Percentiles rank a stretch among this genome's conserved stretches.
These are phyloP conservation scores for Elaeis oleifera DNA, from an alignment of 202 grass and related monocot genomes.

Conservation along the genomic window DNA sequence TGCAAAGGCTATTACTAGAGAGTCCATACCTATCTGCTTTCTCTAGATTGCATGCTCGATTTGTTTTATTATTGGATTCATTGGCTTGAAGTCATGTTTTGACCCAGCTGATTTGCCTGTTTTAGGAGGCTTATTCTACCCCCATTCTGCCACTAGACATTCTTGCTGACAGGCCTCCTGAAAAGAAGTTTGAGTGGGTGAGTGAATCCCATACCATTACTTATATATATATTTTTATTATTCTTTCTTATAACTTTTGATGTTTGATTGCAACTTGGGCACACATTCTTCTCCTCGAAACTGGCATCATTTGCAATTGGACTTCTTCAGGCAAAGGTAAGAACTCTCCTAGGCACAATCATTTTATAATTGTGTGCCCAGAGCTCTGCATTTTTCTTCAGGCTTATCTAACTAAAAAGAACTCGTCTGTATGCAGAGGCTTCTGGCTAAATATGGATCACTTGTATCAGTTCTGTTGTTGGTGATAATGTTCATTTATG, in stretches of 20 bases:
- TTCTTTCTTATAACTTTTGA: conserved; percentile 1
- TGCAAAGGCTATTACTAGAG: too few relatives aligned
- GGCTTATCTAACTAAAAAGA: not conserved
- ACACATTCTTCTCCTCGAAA: too few relatives aligned
- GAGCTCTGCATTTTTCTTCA: not conserved
- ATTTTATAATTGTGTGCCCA: not conserved
- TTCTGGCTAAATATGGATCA: conserved; percentile 55
- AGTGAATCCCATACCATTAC: conserved; percentile 7
- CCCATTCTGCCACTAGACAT: conserved; percentile 74
- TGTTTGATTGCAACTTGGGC: not conserved
- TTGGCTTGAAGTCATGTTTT: too few relatives aligned
- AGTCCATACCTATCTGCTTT: too few relatives aligned
- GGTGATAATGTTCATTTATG: conserved; percentile 54
- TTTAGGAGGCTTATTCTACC: conserved; percentile 81
- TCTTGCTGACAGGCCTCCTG: conserved; percentile 71
- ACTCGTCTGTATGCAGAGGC: conserved; percentile 34
- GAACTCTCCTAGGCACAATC: conserved; percentile 10
- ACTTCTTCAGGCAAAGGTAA: conserved; percentile 78
- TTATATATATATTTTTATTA: conserved; percentile 1
- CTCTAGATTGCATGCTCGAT: too few relatives aligned
- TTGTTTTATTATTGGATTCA: too few relatives aligned
- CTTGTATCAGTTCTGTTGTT: conserved; percentile 64
- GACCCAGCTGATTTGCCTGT: conserved; percentile 15
- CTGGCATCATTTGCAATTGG: conserved; percentile 7
- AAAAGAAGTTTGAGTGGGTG: conserved; percentile 97